Conservation (phyloP, 176 grass and related monocot genomes). For the Musa beccarii region DNA sequence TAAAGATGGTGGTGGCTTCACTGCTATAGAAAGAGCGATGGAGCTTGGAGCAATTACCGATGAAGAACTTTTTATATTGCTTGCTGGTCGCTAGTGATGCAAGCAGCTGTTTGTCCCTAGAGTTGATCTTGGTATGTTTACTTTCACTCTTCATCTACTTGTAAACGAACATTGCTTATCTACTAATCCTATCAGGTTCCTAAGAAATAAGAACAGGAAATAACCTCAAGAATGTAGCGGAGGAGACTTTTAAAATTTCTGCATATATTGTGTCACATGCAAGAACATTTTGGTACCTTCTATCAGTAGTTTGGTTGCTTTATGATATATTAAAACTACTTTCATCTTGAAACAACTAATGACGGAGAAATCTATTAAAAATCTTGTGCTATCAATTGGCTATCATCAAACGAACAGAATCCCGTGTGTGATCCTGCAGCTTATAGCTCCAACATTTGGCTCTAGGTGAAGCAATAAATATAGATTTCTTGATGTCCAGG, state of each 20-base stretch:
- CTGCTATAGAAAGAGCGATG: constrained; percentile 37
- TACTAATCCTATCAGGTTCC: neutral
- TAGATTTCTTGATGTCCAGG: too few species aligned
- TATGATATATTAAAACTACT: too few species aligned
- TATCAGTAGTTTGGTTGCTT: neutral
- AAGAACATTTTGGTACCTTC: neutral
- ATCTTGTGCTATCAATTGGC: too few species aligned
- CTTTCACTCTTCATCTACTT: neutral
- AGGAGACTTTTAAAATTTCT: neutral
- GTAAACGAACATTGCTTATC: neutral
- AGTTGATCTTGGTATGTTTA: constrained; percentile 21
- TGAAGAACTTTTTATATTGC: constrained; percentile 37
- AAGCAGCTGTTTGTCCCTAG: neutral
- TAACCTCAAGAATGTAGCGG: neutral
- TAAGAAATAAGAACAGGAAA: neutral
- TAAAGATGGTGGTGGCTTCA: constrained; percentile 35
- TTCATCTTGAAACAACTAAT: too few species aligned
- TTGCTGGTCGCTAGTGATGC: constrained; percentile 31
- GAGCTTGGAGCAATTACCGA: constrained; percentile 32
- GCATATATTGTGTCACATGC: neutral
- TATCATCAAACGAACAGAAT: too few species aligned
- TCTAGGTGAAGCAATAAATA: too few species aligned
- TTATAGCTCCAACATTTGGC: too few species aligned
- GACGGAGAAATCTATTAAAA: too few species aligned
- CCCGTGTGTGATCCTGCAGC: too few species aligned